phyloP scores from a whole-genome alignment of 768 basidiomycete genomes.

The Coprinellus micaceus region DNA sequence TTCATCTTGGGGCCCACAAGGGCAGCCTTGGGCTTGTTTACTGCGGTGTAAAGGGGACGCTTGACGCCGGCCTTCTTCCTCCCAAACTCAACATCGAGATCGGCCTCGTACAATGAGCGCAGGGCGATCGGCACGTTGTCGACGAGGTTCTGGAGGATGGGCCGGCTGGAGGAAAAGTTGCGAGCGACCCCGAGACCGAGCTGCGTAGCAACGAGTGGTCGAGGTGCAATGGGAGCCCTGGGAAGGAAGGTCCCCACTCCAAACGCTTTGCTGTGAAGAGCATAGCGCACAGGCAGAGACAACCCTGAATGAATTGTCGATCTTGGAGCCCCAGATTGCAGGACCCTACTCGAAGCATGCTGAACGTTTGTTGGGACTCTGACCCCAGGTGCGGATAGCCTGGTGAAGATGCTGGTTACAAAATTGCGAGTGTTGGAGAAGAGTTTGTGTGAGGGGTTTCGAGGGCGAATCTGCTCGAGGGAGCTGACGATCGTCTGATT shows the following conservation, averaged over 20 bases:
- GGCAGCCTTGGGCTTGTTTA: slow-evolving; percentile 7
- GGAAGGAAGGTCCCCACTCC: slow-evolving; percentile 49
- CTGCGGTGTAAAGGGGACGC: slow-evolving; percentile 6
- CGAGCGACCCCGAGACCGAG: slow-evolving; percentile 75
- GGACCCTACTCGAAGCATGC: slow-evolving; percentile 27
- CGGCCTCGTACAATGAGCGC: slow-evolving; percentile 71
- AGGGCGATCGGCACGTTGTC: slow-evolving; percentile 77
- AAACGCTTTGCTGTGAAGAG: slow-evolving; percentile 41
- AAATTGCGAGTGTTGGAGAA: slow-evolving; percentile 53
- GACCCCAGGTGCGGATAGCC: slow-evolving; percentile 55
- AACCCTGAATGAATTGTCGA: slow-evolving; percentile 51
- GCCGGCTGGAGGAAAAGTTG: slow-evolving; percentile 69
- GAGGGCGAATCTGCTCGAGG: slow-evolving; percentile 25
- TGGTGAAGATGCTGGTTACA: slow-evolving; percentile 51
- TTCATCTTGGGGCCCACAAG: slow-evolving; percentile 15
- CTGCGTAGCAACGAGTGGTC: slow-evolving; percentile 43
- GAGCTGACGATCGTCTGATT: slow-evolving; percentile 43
- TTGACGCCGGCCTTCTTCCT: slow-evolving; percentile 4
- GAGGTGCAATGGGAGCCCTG: slow-evolving; percentile 43
- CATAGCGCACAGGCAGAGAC: slow-evolving; percentile 52
- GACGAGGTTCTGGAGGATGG: slow-evolving; percentile 75
- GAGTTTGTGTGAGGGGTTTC: slow-evolving; percentile 38
- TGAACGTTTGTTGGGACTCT: slow-evolving; percentile 27
- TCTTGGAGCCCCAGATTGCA: slow-evolving; percentile 18
- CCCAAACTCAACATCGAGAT: slow-evolving; percentile 35